phyloP scores from a whole-genome alignment of 257 asterid genomes.

The Jaltomata sinuosa region DNA sequence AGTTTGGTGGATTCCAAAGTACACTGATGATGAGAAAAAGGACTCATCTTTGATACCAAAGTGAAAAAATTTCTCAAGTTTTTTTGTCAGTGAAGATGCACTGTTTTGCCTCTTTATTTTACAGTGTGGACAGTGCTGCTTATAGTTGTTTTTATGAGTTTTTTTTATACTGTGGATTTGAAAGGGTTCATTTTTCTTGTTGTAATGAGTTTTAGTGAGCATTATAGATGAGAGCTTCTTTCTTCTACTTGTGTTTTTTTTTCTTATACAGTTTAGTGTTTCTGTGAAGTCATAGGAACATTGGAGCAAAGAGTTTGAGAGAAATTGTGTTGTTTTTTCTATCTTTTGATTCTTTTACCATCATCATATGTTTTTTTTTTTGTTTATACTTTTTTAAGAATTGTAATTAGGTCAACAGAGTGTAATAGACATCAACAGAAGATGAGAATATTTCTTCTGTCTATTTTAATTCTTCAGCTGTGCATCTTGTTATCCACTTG shows the following conservation, averaged over 20 bases:
- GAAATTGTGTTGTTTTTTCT: neutral
- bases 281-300: neutral
- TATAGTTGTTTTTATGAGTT: neutral
- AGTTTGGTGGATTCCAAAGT: slow-evolving; percentile 82
- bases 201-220: neutral
- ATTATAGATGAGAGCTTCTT: neutral
- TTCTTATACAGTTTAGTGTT: neutral
- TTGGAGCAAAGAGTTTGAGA: neutral
- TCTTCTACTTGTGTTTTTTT: too few species aligned
- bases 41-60: neutral
- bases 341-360: neutral
- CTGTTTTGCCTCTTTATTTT: neutral
- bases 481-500: neutral
- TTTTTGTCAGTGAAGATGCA: neutral
- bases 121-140: neutral
- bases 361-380: neutral
- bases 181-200: neutral
- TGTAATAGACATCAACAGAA: neutral
- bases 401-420: neutral
- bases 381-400: neutral
- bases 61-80: neutral
- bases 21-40: neutral
- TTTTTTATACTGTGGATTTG: neutral
- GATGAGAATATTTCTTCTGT: neutral
- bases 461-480: neutral